Evolutionary conservation across 2,329 filamentous ascomycete species (phyloP), one percentile per base, ranked within the genome.

Genomic region (Verticillium dahliae): DNA sequence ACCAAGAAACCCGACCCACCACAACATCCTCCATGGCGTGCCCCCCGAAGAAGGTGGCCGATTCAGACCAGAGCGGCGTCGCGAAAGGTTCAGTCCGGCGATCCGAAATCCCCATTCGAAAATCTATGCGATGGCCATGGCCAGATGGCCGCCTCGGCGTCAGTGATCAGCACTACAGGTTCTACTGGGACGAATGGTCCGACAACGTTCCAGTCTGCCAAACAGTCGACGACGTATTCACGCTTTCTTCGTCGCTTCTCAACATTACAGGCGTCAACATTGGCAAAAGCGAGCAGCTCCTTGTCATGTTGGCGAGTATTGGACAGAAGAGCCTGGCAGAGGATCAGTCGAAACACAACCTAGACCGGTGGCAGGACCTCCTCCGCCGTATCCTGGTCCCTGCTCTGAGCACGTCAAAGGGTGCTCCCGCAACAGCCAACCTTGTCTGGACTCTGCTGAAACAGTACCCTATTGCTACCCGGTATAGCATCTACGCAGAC

Each of bases 131-230:
- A 64, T 97, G 94, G 94, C 90, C 92, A 4, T 89, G 90, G 68
- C 86, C 92, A 5, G 93, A 97, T 68, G 86, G 86, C 33, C 88
- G 87, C 60, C 91, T 92, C 67, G 58, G 58, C 33, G 22, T 33
- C 6, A 45, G 41, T 33, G 88, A 88, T 22, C 82, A 84, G n/a
- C 85, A 90, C 59, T 98, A 97, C 73, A 86, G 90, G 38, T 98
- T 96, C 72, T 99, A 99, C 74, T 97, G 95, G 88, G 92, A 97
- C 62, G 95, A 98, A 68, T 99, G 95, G 95, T 83, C 88, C 2
- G 94, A 98, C 74, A 96, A 95, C 65, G 83, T 99, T 56, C 96
- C 95, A 0, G 78, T 97, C 22, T 99, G 95, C 71, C 93, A 96
- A 72, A 90, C 82, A 1, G 86, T 97, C 6, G 92, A 97, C 65